Evolutionary conservation across 768 basidiomycete genomes (phyloP).

Genomic region (Boletus bicolor): DNA sequence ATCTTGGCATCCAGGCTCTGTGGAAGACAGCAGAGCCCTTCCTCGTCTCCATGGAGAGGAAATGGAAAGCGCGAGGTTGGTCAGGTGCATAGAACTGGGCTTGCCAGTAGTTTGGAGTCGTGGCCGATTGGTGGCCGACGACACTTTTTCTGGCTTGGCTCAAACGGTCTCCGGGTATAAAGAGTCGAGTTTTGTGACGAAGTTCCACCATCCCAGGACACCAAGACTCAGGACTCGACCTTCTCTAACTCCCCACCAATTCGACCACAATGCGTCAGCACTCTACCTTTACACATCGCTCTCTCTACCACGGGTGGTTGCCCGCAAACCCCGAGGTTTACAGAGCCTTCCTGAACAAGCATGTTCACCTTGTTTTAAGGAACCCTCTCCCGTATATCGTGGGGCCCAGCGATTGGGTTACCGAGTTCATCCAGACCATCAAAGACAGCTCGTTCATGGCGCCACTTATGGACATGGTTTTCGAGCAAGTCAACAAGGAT

Average conservation of each 20-base stretch:
- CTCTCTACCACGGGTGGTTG: slow-evolving; percentile 2
- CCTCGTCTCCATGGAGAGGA: not conserved
- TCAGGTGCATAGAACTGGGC: not conserved
- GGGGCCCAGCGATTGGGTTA: not conserved
- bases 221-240: not conserved
- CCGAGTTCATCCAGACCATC: not conserved
- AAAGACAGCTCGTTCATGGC: not conserved
- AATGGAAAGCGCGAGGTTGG: not conserved
- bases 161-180: not conserved
- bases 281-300: not conserved
- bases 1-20: not conserved
- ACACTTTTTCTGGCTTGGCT: not conserved
- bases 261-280: not conserved
- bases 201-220: not conserved
- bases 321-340: not conserved
- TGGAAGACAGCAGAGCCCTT: not conserved
- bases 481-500: not conserved
- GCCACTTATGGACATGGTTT: not conserved
- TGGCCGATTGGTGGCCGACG: too few species aligned
- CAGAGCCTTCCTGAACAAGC: not conserved
- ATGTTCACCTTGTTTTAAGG: not conserved
- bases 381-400: not conserved
- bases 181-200: not conserved
- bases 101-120: not conserved
- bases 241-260: not conserved